Evolutionary conservation across 1,284 basidiomycete genomes (phyloP).

Genomic region (Cryptococcus floricola): DNA sequence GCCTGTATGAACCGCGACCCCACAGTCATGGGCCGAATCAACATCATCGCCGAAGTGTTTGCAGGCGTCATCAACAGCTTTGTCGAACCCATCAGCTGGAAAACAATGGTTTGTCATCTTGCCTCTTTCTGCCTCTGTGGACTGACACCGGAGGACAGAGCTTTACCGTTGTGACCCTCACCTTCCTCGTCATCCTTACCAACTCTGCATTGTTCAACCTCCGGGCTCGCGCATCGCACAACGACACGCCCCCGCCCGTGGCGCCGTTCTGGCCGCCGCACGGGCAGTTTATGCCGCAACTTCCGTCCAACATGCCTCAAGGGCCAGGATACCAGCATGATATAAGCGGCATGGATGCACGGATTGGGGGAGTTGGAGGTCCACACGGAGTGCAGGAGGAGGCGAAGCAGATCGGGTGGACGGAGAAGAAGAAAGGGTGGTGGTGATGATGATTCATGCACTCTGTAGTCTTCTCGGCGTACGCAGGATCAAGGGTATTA

Average conservation of each 20-base stretch:
- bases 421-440: slow-evolving; percentile 15
- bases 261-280: slow-evolving; percentile 18
- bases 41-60: slow-evolving; percentile 88
- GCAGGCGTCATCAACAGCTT: slow-evolving; percentile 95
- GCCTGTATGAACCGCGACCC: slow-evolving; percentile 96
- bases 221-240: slow-evolving; percentile 41
- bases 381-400: neutral
- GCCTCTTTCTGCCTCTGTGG: neutral
- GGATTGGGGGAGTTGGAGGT: neutral
- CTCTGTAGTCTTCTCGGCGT: neutral
- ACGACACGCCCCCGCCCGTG: slow-evolving; percentile 10
- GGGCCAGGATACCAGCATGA: slow-evolving; percentile 3
- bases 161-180: slow-evolving; percentile 72
- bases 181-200: slow-evolving; percentile 75
- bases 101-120: slow-evolving; percentile 71
- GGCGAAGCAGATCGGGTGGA: slow-evolving; percentile 20
- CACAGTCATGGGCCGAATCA: slow-evolving; percentile 78
- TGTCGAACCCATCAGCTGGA: slow-evolving; percentile 95
- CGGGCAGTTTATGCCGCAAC: slow-evolving; percentile 18
- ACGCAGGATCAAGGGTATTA: neutral
- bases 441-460: slow-evolving; percentile 9
- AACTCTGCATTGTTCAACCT: slow-evolving; percentile 66
- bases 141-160: slow-evolving; percentile 51
- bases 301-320: slow-evolving; percentile 14
- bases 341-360: neutral